These are phyloP conservation scores for Podospora pseudopauciseta DNA, from an alignment of 495 filamentous ascomycete genomes.

Conservation along the genomic window DNA sequence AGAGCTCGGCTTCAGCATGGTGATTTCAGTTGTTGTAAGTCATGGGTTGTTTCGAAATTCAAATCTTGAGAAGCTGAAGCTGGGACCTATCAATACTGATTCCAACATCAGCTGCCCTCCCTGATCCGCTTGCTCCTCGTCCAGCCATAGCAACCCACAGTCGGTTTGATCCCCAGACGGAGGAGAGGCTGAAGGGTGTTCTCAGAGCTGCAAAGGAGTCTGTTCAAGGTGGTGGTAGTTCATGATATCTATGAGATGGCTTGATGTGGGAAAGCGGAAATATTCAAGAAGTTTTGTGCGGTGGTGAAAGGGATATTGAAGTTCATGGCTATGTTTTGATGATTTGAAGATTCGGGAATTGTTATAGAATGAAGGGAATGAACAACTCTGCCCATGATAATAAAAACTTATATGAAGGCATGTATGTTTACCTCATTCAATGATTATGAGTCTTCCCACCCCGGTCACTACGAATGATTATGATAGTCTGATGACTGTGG, in stretches of 20 bases:
- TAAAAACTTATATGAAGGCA: too few species aligned
- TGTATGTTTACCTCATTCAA: too few species aligned
- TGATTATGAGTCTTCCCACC: too few species aligned
- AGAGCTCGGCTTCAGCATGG: conserved; percentile 37
- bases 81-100: not conserved
- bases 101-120: conserved; percentile 32
- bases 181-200: conserved; percentile 31
- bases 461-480: too few species aligned
- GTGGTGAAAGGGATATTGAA: too few species aligned
- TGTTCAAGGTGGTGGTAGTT: not conserved
- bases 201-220: conserved; percentile 31
- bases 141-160: conserved; percentile 31
- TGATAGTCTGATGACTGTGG: too few species aligned
- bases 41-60: not conserved
- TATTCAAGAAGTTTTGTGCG: too few species aligned
- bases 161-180: conserved; percentile 33
- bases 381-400: too few species aligned
- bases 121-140: conserved; percentile 42
- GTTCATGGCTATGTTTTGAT: too few species aligned
- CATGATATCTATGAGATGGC: not conserved
- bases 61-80: too few species aligned
- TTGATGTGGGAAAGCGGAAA: not conserved
- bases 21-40: conserved; percentile 42
- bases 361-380: too few species aligned
- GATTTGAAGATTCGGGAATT: too few species aligned